Conservation (phyloP, 306 rosid species). For the Pyrus betulifolia region DNA sequence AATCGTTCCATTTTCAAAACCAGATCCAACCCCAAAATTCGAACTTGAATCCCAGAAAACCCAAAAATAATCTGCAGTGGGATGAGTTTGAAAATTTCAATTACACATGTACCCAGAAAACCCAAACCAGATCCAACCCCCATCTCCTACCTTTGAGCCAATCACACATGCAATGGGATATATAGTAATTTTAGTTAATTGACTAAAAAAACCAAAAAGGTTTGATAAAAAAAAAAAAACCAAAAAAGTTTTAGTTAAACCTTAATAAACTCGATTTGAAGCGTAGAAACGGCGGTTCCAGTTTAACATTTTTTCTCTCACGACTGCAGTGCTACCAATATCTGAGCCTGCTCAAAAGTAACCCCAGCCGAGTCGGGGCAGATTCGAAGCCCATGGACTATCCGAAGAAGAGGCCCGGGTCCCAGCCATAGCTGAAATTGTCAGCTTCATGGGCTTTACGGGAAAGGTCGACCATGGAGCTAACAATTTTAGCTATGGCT, state of each 20-base stretch:
- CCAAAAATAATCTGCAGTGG: no score
- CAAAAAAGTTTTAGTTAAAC: not conserved
- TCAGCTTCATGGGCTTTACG: constrained; percentile 83
- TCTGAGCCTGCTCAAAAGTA: constrained; percentile 44
- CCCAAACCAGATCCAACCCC: no score
- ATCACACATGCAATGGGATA: no score
- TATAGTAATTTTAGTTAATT: no score
- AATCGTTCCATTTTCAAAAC: no score
- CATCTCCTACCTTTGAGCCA: no score
- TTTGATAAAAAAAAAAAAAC: not conserved
- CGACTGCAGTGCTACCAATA: constrained; percentile 32
- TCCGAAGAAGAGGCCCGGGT: constrained; percentile 86
- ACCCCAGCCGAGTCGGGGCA: constrained; percentile 80
- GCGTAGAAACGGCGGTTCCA: not conserved
- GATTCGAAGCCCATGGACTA: constrained; percentile 71
- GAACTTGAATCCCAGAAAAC: no score
- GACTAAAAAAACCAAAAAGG: not conserved
- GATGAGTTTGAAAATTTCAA: no score
- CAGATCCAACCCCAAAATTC: no score
- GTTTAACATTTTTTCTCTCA: not conserved
- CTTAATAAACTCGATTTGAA: not conserved
- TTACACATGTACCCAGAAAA: no score
- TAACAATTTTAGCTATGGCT: no score
- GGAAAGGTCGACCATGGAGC: constrained; percentile 28
- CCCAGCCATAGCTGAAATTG: constrained; percentile 87